phyloP scores from a whole-genome alignment of 768 basidiomycete genomes.

The Mycena chlorophos region DNA sequence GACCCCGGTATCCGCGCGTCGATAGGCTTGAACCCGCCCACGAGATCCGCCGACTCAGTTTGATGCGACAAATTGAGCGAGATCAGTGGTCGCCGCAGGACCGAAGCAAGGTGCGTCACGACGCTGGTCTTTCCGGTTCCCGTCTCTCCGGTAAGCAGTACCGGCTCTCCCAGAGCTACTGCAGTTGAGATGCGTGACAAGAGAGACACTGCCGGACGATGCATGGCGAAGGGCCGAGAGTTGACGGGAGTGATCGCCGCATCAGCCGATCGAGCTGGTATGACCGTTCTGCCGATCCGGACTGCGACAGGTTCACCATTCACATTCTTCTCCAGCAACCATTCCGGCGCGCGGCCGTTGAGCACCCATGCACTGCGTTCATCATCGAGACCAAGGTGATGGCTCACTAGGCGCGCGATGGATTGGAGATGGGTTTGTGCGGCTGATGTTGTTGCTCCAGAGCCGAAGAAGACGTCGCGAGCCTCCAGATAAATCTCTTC shows the following conservation, averaged over 20 bases:
- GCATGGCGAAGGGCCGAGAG: constrained; percentile 79
- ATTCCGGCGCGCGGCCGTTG: constrained; percentile 60
- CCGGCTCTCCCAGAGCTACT: constrained; percentile 73
- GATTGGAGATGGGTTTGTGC: constrained; percentile 50
- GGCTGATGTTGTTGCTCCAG: constrained; percentile 52
- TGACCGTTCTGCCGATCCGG: constrained; percentile 60
- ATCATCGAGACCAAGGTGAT: constrained; percentile 61
- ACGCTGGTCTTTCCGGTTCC: constrained; percentile 98
- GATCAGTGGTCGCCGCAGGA: constrained; percentile 74
- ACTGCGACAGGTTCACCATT: constrained; percentile 62
- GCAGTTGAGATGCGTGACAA: constrained; percentile 80
- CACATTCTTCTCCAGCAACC: constrained; percentile 66
- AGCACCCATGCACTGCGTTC: constrained; percentile 77
- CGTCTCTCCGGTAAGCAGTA: constrained; percentile 94
- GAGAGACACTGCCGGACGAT: constrained; percentile 77
- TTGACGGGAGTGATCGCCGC: constrained; percentile 33
- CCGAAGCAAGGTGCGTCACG: constrained; percentile 80
- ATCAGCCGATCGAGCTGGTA: constrained; percentile 47
- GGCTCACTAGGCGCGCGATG: constrained; percentile 56
- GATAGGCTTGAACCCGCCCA: constrained; percentile 96
- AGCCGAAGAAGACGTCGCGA: constrained; percentile 89
- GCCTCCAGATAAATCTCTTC: constrained; percentile 91
- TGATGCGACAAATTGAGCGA: constrained; percentile 95
- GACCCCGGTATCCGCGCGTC: constrained; percentile 80
- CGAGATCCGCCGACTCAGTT: constrained; percentile 89